Evolutionary conservation across 345 rosid genomes (phyloP), one percentile per base, ranked within the genome.

Genomic region (Murraya koenigii): DNA sequence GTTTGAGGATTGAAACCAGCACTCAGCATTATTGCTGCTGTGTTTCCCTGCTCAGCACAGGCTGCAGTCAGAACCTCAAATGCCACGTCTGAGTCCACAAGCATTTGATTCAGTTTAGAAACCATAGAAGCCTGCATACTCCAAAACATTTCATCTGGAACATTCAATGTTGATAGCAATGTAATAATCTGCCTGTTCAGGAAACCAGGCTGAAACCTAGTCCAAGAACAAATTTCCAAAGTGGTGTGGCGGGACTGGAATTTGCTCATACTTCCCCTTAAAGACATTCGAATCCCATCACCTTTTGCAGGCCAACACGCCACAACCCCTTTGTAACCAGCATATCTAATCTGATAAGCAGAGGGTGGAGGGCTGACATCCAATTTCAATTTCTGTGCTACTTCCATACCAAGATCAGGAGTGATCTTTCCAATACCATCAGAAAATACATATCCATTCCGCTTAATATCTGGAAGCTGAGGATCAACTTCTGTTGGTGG

Each of bases 141-240:
- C 94, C 94, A 91, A 74, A 95, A 92, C 65, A 83, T 78, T 72
- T 90, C 87, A 75, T 95, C 97, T 0, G 90, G 89, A 83, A 95
- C 93, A 28, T 81, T 77, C 49, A 92, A 80, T 5, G 89, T 58
- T 6, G 95, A 91, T 30, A 95, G 95, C 79, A 95, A 84, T 0
- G 89, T 91, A 55, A 95, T 85, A 25, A 95, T 93, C 88, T 93
- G 97, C 83, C 99, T 89, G 66, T 95, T 95, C 11, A 95, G 78
- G 84, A 95, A 95, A 58, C 97, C 98, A 59, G 98, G 96, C 85
- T 93, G 97, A 86, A 91, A 91, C 82, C 96, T 86, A 28, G 98
- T 92, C 98, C 98, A 92, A 22, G 97, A 91, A 78, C 93, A 92
- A 41, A 95, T 89, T 79, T 95, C 99, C 80, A 95, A 76, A 61